Evolutionary conservation across 2,329 filamentous ascomycete genomes (phyloP).

Genomic region (Triangularia setosa): DNA sequence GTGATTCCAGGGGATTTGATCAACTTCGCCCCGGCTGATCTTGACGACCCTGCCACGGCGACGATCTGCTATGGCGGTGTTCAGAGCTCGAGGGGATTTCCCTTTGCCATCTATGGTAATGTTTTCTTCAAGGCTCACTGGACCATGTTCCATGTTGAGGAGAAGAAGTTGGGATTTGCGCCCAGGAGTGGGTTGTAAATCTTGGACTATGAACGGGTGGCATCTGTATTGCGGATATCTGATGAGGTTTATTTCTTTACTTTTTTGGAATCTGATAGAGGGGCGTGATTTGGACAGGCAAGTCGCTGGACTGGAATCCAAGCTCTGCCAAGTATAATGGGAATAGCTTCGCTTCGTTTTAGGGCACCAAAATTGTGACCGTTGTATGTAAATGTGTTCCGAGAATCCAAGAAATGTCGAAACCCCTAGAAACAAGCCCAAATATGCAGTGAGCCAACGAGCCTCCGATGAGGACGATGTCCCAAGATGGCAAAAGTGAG

Average conservation of each 20-base stretch:
- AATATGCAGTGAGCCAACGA: too few species aligned
- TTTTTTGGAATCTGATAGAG: background rate
- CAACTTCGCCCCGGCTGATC: constrained; percentile 43
- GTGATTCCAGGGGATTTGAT: constrained; percentile 42
- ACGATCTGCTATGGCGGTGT: constrained; percentile 63
- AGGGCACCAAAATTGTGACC: background rate
- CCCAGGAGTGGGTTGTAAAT: constrained; percentile 27
- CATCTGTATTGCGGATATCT: background rate
- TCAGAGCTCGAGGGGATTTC: constrained; percentile 54
- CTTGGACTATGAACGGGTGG: background rate
- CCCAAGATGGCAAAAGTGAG: background rate
- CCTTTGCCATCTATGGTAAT: constrained; percentile 64
- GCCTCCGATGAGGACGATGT: too few species aligned
- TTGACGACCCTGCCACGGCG: constrained; percentile 48
- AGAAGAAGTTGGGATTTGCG: constrained; percentile 46
- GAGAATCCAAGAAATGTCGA: background rate
- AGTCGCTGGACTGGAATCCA: background rate
- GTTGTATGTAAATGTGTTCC: background rate
- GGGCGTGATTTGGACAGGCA: background rate
- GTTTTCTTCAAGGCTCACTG: constrained; percentile 68
- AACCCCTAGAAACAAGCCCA: too few species aligned
- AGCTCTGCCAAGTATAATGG: background rate
- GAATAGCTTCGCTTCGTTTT: background rate
- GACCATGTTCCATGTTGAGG: constrained; percentile 56
- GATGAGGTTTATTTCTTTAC: background rate